Evolutionary conservation across 495 filamentous ascomycete genomes (phyloP), one percentile per base, ranked within the genome.

Genomic region (Echria macrotheca): DNA sequence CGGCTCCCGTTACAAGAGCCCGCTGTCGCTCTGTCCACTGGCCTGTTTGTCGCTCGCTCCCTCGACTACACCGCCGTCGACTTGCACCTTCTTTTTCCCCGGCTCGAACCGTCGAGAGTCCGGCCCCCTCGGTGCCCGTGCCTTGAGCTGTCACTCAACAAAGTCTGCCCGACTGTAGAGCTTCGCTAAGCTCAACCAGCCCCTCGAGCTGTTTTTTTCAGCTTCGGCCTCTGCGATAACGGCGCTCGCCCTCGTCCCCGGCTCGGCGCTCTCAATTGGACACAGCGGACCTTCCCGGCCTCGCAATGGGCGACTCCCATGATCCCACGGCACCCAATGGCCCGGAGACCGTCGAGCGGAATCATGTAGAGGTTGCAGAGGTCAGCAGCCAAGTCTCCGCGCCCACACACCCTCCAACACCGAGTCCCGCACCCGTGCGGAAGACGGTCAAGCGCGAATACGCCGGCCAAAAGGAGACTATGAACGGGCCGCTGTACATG

Each of bases 401-500:
- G 24, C 15, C 44, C 19, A 15, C 44, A 7, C n/a, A 17, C 33
- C 22, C 47, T 14, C 25, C 47, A 19, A 23, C 37, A 2, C 35
- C 43, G 12, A 35, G 36, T 31, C 39, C 47, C n/a, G 28, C 49
- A 40, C 47, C 58, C 5, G 37, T 23, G 25, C 47, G 48, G 29
- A 47, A 54, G 39, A 52, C 42, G 12, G 37, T 51, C 47, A 67
- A 61, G 47, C 60, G 58, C 50, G 37, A 53, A 29, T 50, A 64
- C 28, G 62, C 66, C 26, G 57, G 55, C 44, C 64, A 56, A 47
- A 68, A 59, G 14, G 54, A 59, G 28, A 59, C 50, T 19, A 71
- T 72, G 68, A 75, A 74, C 50, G 70, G 69, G 2, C 71, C 71
- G 15, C 64, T 74, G 32, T 76, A 74, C 50, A 71, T 69, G 64